Percentiles rank a stretch among this genome's conserved stretches.
These are phyloP conservation scores for Sclerotinia spermophila DNA, from an alignment of 2,329 filamentous ascomycete genomes.

Conservation along the genomic window DNA sequence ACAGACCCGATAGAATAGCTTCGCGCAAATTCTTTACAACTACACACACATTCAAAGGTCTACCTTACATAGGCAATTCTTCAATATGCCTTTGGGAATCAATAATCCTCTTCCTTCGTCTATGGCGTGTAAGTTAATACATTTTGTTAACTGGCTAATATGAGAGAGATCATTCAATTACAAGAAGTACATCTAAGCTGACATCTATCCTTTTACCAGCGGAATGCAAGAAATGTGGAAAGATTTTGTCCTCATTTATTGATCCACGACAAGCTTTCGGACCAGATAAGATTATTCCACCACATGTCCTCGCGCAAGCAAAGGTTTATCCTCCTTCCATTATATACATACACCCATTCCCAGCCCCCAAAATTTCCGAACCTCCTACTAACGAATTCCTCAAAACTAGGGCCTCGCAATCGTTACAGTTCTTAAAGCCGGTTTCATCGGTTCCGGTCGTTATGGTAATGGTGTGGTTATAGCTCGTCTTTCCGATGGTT, in stretches of 20 bases:
- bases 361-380: neutral
- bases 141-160: conserved; percentile 20
- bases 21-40: conserved; percentile 9
- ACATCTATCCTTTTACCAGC: conserved; percentile 49
- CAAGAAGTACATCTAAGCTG: conserved; percentile 16
- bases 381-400: conserved; percentile 18
- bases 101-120: conserved; percentile 65
- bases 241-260: conserved; percentile 91
- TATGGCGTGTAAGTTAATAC: conserved; percentile 58
- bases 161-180: neutral
- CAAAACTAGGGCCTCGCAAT: conserved; percentile 68
- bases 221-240: conserved; percentile 96
- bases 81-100: conserved; percentile 51
- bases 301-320: conserved; percentile 80
- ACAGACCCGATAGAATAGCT: neutral
- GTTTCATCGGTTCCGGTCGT: conserved; percentile 77
- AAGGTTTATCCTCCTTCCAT: conserved; percentile 56
- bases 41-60: neutral
- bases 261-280: conserved; percentile 91
- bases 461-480: conserved; percentile 82
- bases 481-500: conserved; percentile 70
- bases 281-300: conserved; percentile 95
- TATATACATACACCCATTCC: neutral
- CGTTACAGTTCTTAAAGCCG: conserved; percentile 81
- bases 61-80: neutral